A percentile compares a stretch with the other conserved stretches of the same genome.
Evolutionary conservation across 2,329 filamentous ascomycete species (phyloP).

Genomic region (Scedosporium boydii): DNA sequence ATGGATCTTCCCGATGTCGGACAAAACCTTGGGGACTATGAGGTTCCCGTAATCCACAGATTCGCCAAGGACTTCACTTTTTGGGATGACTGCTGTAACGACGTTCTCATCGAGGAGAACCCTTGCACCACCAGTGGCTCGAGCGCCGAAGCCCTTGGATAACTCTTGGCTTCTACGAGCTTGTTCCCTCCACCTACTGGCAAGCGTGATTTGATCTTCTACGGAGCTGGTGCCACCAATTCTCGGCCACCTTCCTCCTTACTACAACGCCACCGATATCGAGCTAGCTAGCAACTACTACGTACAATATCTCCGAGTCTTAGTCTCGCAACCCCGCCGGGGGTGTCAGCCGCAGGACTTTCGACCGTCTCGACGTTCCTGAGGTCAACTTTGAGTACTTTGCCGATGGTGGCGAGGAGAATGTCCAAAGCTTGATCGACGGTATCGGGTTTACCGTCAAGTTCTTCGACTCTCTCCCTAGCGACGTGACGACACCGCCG

Average conservation of each 20-base stretch:
- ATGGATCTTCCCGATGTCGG: constrained; percentile 54
- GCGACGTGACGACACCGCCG: constrained; percentile 20
- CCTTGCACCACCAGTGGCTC: constrained; percentile 12
- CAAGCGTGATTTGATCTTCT: constrained; percentile 21
- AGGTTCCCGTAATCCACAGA: constrained; percentile 25
- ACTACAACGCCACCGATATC: constrained; percentile 15
- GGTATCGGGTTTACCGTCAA: constrained; percentile 33
- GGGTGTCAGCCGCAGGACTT: constrained; percentile 44
- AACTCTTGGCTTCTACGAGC: constrained; percentile 1
- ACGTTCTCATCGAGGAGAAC: constrained; percentile 14
- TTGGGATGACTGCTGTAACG: constrained; percentile 14
- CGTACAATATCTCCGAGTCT: constrained; percentile 41
- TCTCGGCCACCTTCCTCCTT: constrained; percentile 19
- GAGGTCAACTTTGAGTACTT: constrained; percentile 50
- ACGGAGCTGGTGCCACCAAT: constrained; percentile 19
- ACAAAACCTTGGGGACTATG: constrained; percentile 32
- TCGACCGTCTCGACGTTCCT: constrained; percentile 49
- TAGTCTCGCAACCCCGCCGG: constrained; percentile 48
- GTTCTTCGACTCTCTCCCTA: constrained; percentile 16
- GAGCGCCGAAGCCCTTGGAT: not conserved
- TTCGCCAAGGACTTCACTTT: constrained; percentile 20
- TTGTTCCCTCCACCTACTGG: constrained; percentile 9
- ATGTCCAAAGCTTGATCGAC: constrained; percentile 37
- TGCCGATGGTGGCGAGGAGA: constrained; percentile 22
- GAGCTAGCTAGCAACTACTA: constrained; percentile 24